These are phyloP conservation scores for Tricholomella constricta DNA, from an alignment of 768 basidiomycete species.

Conservation along the genomic window DNA sequence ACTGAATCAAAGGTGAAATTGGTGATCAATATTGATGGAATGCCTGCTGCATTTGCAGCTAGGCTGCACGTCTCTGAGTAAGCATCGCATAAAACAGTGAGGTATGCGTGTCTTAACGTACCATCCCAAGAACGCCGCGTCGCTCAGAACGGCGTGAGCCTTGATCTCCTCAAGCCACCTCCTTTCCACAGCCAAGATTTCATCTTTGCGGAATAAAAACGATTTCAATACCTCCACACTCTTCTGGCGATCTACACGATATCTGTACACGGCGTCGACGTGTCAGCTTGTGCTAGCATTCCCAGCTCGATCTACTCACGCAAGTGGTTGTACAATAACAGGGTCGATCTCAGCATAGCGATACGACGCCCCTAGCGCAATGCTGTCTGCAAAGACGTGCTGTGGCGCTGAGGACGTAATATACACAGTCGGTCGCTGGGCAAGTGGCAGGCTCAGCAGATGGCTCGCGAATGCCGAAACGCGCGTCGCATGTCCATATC, in stretches of 20 bases:
- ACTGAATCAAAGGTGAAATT: slow-evolving; percentile 89
- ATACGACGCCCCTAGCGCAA: slow-evolving; percentile 64
- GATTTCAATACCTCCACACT: slow-evolving; percentile 62
- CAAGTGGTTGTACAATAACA: slow-evolving; percentile 78
- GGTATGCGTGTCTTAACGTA: slow-evolving; percentile 30
- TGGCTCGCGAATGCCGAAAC: slow-evolving; percentile 73
- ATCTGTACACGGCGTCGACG: slow-evolving; percentile 37
- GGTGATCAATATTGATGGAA: slow-evolving; percentile 75
- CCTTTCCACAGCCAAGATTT: slow-evolving; percentile 53
- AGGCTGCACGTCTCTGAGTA: slow-evolving; percentile 39
- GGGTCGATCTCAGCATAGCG: slow-evolving; percentile 77
- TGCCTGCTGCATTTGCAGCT: slow-evolving; percentile 60
- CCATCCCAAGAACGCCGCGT: slow-evolving; percentile 81
- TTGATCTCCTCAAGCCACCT: slow-evolving; percentile 55
- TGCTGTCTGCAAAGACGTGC: slow-evolving; percentile 68
- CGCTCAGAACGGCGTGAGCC: slow-evolving; percentile 67
- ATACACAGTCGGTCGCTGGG: slow-evolving; percentile 48
- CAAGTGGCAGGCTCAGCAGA: slow-evolving; percentile 47
- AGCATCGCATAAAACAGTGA: neutral
- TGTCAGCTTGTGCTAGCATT: slow-evolving; percentile 6
- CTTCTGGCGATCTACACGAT: slow-evolving; percentile 71
- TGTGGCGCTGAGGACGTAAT: slow-evolving; percentile 77
- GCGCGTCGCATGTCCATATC: slow-evolving; percentile 85
- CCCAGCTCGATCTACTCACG: slow-evolving; percentile 45
- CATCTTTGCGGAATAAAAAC: slow-evolving; percentile 60